These are phyloP conservation scores for Amesomyces nigricolor DNA, from an alignment of 2,329 filamentous ascomycete genomes.

Conservation along the genomic window DNA sequence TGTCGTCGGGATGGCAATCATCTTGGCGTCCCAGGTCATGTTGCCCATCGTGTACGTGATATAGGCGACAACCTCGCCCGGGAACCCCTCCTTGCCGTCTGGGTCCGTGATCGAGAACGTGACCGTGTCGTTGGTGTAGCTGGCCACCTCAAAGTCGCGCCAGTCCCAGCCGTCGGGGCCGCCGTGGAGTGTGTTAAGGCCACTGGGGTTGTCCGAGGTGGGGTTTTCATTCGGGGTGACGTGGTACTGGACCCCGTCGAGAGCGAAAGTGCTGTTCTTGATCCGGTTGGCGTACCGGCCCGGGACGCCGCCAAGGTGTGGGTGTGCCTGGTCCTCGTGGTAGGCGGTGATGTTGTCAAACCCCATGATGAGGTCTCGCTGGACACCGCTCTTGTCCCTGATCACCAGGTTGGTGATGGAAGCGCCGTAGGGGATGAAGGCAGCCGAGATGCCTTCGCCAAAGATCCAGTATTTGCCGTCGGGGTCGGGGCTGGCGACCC, in stretches of 20 bases:
- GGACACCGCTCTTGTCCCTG: constrained; percentile 60
- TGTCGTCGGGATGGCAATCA: constrained; percentile 64
- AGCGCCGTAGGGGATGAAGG: constrained; percentile 70
- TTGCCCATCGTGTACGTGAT: constrained; percentile 67
- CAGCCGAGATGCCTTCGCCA: constrained; percentile 59
- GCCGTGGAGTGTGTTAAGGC: constrained; percentile 62
- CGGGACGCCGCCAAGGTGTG: constrained; percentile 66
- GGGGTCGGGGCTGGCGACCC: constrained; percentile 40
- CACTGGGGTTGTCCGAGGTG: constrained; percentile 43
- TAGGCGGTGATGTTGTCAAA: constrained; percentile 75
- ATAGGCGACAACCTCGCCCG: constrained; percentile 68
- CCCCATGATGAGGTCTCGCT: constrained; percentile 65
- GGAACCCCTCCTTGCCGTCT: constrained; percentile 71
- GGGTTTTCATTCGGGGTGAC: constrained; percentile 60
- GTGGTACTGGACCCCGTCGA: constrained; percentile 58
- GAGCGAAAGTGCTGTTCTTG: constrained; percentile 66
- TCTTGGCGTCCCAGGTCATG: constrained; percentile 65
- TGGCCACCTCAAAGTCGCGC: constrained; percentile 70
- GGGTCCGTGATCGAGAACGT: constrained; percentile 70
- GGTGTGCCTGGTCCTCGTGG: constrained; percentile 56
- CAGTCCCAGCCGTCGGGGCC: constrained; percentile 70
- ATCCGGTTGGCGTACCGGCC: constrained; percentile 79
- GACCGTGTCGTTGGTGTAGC: constrained; percentile 60
- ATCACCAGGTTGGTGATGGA: constrained; percentile 67
- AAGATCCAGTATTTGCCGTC: constrained; percentile 68